Evolutionary conservation across 108 stramenopile genomes (phyloP).

Genomic region (Discostella pseudostelligera): DNA sequence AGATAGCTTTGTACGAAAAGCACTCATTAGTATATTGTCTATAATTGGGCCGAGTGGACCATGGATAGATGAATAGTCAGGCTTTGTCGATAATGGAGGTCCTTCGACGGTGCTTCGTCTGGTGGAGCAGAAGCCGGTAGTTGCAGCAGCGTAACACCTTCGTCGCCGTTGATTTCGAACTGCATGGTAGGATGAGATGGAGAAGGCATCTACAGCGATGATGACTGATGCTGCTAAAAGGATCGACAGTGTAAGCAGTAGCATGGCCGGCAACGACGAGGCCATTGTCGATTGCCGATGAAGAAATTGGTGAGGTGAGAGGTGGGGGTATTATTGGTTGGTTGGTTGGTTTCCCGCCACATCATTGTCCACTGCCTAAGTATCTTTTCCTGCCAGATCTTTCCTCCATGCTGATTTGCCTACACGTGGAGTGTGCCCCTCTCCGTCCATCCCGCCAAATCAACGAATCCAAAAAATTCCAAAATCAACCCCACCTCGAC

Average conservation of each 20-base stretch:
- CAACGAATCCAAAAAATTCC: too few relatives aligned
- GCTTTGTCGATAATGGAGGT: conserved; percentile 62
- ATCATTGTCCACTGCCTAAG: too few relatives aligned
- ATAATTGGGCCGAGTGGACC: conserved; percentile 66
- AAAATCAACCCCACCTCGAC: too few relatives aligned
- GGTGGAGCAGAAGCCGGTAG: not conserved
- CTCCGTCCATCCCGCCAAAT: too few relatives aligned
- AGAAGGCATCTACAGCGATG: not conserved
- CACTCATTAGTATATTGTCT: conserved; percentile 56
- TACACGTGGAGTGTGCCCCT: too few relatives aligned
- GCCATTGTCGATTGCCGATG: too few relatives aligned
- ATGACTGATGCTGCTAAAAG: not conserved
- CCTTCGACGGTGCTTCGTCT: conserved; percentile 43
- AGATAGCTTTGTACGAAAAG: conserved; percentile 64
- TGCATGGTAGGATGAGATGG: not conserved
- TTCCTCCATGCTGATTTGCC: too few relatives aligned
- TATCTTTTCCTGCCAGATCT: too few relatives aligned
- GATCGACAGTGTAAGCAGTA: not conserved
- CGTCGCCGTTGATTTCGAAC: not conserved
- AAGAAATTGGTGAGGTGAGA: not conserved
- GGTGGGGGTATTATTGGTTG: not conserved
- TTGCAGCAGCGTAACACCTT: conserved; percentile 4
- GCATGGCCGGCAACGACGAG: not conserved
- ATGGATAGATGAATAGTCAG: conserved; percentile 69
- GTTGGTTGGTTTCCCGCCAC: too few relatives aligned